Evolutionary conservation across 805 yeast species (phyloP).

Genomic region (Ogataea polymorpha): DNA sequence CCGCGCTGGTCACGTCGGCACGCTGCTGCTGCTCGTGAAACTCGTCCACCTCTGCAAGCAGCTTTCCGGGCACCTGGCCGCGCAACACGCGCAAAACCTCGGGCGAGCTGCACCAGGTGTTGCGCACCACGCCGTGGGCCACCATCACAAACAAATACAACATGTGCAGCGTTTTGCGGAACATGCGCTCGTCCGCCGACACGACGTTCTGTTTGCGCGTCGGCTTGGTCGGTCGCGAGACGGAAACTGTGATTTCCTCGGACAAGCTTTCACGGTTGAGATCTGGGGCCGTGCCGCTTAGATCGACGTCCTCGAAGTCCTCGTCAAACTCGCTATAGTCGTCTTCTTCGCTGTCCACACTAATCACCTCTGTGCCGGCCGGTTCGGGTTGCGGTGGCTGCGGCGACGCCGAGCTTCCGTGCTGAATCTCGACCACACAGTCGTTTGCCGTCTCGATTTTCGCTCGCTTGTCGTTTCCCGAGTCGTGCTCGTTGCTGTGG

Average conservation of each 20-base stretch:
- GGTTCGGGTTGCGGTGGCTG: not conserved
- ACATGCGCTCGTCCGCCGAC: slow-evolving; percentile 51
- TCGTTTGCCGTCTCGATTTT: not conserved
- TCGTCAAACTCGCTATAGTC: slow-evolving; percentile 21
- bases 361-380: not conserved
- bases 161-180: slow-evolving; percentile 56
- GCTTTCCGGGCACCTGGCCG: slow-evolving; percentile 44
- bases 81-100: slow-evolving; percentile 40
- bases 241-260: slow-evolving; percentile 23
- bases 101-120: slow-evolving; percentile 66
- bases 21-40: slow-evolving; percentile 21
- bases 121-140: slow-evolving; percentile 65
- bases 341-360: slow-evolving; percentile 16
- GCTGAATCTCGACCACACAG: not conserved
- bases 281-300: slow-evolving; percentile 16
- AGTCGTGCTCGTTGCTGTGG: too few species aligned
- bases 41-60: slow-evolving; percentile 42
- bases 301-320: slow-evolving; percentile 38
- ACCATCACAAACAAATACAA: slow-evolving; percentile 56
- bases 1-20: slow-evolving; percentile 27
- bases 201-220: slow-evolving; percentile 35
- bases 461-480: not conserved
- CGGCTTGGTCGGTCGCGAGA: slow-evolving; percentile 19
- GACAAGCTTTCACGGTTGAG: not conserved
- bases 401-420: not conserved